phyloP scores from a whole-genome alignment of 2,329 filamentous ascomycete genomes.

The Myriangium duriaei region DNA sequence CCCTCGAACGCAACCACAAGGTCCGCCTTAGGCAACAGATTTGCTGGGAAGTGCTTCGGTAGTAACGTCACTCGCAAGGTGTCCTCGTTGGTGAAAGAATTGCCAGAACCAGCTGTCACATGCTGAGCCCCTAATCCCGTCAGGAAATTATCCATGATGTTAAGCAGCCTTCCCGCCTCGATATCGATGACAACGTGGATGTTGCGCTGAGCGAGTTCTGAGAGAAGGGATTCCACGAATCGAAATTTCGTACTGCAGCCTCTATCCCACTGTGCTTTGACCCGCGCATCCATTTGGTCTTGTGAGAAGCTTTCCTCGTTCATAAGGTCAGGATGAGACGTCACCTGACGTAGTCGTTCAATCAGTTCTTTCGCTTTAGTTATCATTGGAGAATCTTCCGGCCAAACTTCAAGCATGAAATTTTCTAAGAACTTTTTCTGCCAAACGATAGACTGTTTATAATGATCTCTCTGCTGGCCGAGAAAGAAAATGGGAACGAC shows the following conservation, averaged over 20 bases:
- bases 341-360: slow-evolving; percentile 16
- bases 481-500: slow-evolving; percentile 20
- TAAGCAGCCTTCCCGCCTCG: slow-evolving; percentile 17
- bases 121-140: slow-evolving; percentile 15
- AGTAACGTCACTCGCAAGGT: slow-evolving; percentile 3
- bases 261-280: slow-evolving; percentile 23
- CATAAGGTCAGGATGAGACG: slow-evolving; percentile 20
- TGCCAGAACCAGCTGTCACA: slow-evolving; percentile 1
- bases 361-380: slow-evolving; percentile 10
- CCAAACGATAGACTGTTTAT: slow-evolving; percentile 16
- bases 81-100: background rate
- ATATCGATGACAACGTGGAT: slow-evolving; percentile 21
- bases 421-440: slow-evolving; percentile 15
- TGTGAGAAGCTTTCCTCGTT: slow-evolving; percentile 21
- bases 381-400: slow-evolving; percentile 2
- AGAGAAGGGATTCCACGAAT: slow-evolving; percentile 23
- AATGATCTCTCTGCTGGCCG: slow-evolving; percentile 21
- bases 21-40: background rate
- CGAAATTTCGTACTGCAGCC: slow-evolving; percentile 25
- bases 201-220: slow-evolving; percentile 15
- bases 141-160: slow-evolving; percentile 24
- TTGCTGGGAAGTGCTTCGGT: background rate
- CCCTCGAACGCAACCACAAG: slow-evolving; percentile 7
- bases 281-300: slow-evolving; percentile 15
- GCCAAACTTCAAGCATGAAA: slow-evolving; percentile 13